Percentiles rank a stretch among this genome's conserved stretches.
These are phyloP conservation scores for Nemania bipapillata DNA, from an alignment of 2,329 filamentous ascomycete species.

Conservation along the genomic window DNA sequence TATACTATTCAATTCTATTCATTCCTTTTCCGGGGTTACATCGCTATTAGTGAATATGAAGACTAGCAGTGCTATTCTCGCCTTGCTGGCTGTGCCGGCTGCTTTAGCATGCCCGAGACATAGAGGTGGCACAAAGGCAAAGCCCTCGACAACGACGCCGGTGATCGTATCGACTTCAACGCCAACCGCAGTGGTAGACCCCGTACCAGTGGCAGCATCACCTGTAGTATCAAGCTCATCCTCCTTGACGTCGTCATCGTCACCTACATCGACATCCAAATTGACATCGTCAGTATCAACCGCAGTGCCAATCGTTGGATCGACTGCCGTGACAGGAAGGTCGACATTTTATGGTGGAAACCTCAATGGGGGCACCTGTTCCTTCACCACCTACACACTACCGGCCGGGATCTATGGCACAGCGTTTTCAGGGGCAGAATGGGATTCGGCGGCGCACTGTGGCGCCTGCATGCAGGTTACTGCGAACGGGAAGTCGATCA, in stretches of 20 bases:
- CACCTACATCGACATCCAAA: neutral
- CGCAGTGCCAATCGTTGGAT: constrained; percentile 11
- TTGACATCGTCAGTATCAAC: neutral
- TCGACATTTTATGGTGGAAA: constrained; percentile 68
- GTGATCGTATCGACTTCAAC: constrained; percentile 2
- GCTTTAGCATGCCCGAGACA: constrained; percentile 29
- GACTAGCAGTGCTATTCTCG: constrained; percentile 22
- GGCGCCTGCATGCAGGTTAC: constrained; percentile 71
- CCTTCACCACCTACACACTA: constrained; percentile 71
- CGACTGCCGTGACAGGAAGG: constrained; percentile 51
- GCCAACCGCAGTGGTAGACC: neutral
- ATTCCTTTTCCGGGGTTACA: neutral
- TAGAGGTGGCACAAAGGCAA: neutral
- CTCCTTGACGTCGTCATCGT: constrained; percentile 1
- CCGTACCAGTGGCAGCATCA: neutral
- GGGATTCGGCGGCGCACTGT: constrained; percentile 67
- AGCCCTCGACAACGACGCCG: constrained; percentile 4
- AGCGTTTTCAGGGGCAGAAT: constrained; percentile 68
- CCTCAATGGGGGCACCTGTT: constrained; percentile 69
- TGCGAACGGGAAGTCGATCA: constrained; percentile 67
- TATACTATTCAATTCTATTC: neutral
- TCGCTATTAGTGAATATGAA: constrained; percentile 21
- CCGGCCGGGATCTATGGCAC: constrained; percentile 69
- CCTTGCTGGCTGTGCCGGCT: constrained; percentile 29
- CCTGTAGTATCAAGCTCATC: neutral